phyloP scores from a whole-genome alignment of 352 stramenopile species.

The Phytopythium kandeliae region DNA sequence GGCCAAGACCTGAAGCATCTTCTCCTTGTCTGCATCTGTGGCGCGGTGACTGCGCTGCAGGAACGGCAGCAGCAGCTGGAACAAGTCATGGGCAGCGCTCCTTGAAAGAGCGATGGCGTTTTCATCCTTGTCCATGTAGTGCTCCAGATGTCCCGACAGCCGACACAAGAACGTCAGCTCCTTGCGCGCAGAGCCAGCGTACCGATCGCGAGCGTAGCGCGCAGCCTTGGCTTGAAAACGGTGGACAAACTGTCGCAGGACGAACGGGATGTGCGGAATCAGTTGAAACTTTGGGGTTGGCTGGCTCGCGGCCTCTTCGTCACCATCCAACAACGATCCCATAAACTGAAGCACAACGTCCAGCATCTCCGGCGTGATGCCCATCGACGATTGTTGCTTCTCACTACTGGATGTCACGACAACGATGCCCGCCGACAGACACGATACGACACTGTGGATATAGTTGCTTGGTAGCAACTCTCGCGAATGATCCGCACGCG shows the following conservation, averaged over 20 bases:
- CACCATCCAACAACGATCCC: constrained; percentile 68
- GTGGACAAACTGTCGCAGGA: constrained; percentile 73
- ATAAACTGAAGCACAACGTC: constrained; percentile 73
- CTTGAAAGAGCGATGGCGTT: constrained; percentile 3
- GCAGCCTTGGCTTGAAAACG: constrained; percentile 80
- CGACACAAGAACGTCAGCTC: constrained; percentile 80
- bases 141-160: constrained; percentile 57
- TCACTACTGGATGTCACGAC: not conserved
- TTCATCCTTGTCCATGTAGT: constrained; percentile 21
- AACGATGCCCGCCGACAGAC: constrained; percentile 30
- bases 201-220: constrained; percentile 67
- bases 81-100: constrained; percentile 61
- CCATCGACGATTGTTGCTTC: constrained; percentile 14
- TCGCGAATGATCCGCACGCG: constrained; percentile 32
- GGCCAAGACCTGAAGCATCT: constrained; percentile 69
- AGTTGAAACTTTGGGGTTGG: constrained; percentile 17
- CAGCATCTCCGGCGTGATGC: constrained; percentile 63
- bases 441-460: constrained; percentile 53
- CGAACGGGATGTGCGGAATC: constrained; percentile 69
- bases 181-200: constrained; percentile 74
- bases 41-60: constrained; percentile 79
- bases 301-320: constrained; percentile 25
- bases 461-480: constrained; percentile 28
- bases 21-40: constrained; percentile 68
- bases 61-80: constrained; percentile 82